Evolutionary conservation across 2,329 filamentous ascomycete species (phyloP), one percentile per base, ranked within the genome.

Genomic region (Madurella mycetomatis): DNA sequence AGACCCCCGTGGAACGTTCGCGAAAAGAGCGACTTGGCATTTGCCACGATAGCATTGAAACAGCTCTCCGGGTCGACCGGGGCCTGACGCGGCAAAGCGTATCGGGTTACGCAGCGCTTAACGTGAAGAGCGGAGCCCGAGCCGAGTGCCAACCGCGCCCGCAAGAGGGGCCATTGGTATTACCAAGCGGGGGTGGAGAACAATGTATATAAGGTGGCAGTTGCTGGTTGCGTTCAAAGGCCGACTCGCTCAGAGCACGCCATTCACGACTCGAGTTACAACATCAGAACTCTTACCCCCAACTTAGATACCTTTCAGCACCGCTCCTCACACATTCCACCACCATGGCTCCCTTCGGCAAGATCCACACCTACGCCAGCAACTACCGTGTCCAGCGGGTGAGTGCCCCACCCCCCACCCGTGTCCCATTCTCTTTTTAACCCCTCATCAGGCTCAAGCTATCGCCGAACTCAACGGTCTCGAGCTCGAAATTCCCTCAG

Each of bases 341-440:
- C 57, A 66, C 54, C 34, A 73, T 74, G 71, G 70, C 70, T 61
- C 67, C 70, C 45, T 70, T 73, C 60, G 72, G 69, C 60, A 73
- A 65, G 46, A 66, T 74, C 47, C 71, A 70, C 61, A 62, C 65
- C 11, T 74, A 72, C 60, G 65, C 69, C 4, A 54, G 56, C 53
- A 73, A 73, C 68, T 65, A 61, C 57, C 71, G 72, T 37, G 67
- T 68, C 17, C 43, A 66, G 41, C 67, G 70, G 40, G 71, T 73
- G 66, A 62, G 67, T 61, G 2, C 15, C 13, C 11, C 9, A 12
- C 9, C 12, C 12, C 13, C 9, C 44, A n/a, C 32, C 13, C 19
- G n/a, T 49, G 50, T 13, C 32, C 11, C 25, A 18, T 4, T 30
- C 11, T 2, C 41, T 15, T 13, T 19, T 13, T 5, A 17, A 25